Evolutionary conservation across 2,329 filamentous ascomycete genomes (phyloP).

Genomic region (Chaetomium sp.): DNA sequence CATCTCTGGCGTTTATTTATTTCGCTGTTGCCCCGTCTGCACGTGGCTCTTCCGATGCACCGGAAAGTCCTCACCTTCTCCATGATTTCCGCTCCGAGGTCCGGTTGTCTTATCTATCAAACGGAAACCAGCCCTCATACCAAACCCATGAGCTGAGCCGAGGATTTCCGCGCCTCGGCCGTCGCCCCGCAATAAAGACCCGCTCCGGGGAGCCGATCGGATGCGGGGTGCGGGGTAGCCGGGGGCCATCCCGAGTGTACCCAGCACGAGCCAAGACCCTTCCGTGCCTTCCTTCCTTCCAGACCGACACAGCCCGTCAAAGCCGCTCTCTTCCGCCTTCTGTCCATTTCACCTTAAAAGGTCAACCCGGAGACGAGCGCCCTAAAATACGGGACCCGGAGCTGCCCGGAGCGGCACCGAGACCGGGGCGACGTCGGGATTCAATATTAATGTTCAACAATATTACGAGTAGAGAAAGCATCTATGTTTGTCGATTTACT

Average conservation of each 20-base stretch:
- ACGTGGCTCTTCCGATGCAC: neutral
- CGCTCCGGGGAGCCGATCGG: slow-evolving; percentile 4
- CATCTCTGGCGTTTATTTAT: neutral
- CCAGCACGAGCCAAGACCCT: neutral
- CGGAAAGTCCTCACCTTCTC: neutral
- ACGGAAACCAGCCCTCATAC: no score
- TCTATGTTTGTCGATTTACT: no score
- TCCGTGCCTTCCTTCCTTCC: no score
- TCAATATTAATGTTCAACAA: no score
- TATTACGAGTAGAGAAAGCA: no score
- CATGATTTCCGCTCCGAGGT: neutral
- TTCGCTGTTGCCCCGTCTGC: neutral
- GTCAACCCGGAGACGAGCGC: neutral
- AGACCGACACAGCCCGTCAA: slow-evolving; percentile 12
- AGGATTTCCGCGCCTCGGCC: slow-evolving; percentile 24
- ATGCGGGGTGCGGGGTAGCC: slow-evolving; percentile 19
- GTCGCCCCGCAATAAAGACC: slow-evolving; percentile 5
- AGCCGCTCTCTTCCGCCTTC: slow-evolving; percentile 1
- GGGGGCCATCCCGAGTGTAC: neutral
- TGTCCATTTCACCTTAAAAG: neutral
- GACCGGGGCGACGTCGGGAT: neutral
- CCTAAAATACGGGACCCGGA: neutral
- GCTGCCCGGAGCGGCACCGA: neutral
- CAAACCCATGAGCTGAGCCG: slow-evolving; percentile 22
- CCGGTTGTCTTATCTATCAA: neutral